Conservation (phyloP, 345 rosid genomes). For the Gynandropsis gynandra region DNA sequence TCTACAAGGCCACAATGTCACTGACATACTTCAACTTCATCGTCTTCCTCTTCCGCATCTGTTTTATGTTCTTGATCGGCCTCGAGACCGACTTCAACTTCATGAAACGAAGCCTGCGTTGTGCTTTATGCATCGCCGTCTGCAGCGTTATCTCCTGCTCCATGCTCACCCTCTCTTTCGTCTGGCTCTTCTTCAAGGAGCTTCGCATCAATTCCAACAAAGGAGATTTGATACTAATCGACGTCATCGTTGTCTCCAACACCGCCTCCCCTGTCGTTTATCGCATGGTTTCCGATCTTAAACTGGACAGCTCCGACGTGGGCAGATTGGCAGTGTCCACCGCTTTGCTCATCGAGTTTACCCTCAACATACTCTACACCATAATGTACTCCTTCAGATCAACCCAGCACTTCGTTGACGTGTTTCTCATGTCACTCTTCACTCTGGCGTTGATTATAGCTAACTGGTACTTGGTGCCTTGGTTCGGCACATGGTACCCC, state of each 20-base stretch:
- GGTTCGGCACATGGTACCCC: constrained; percentile 54
- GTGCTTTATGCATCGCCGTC: constrained; percentile 36
- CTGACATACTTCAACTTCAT: constrained; percentile 43
- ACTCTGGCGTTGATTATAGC: constrained; percentile 29
- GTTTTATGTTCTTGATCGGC: constrained; percentile 78
- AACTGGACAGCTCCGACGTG: constrained; percentile 53
- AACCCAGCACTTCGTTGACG: constrained; percentile 16
- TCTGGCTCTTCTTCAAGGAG: constrained; percentile 30
- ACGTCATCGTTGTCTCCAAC: constrained; percentile 45
- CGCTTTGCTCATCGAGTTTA: constrained; percentile 52
- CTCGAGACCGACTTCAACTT: constrained; percentile 58
- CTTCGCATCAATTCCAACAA: constrained; percentile 18
- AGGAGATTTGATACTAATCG: constrained; percentile 21
- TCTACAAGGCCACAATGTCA: constrained; percentile 49
- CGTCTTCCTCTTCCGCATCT: constrained; percentile 43
- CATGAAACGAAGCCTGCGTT: constrained; percentile 40
- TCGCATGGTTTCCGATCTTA: constrained; percentile 57
- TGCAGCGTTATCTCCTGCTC: constrained; percentile 33
- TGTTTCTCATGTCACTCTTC: constrained; percentile 24
- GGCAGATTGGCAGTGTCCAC: constrained; percentile 58
- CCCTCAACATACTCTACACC: constrained; percentile 34
- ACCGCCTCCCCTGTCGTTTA: constrained; percentile 64
- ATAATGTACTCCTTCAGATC: constrained; percentile 21
- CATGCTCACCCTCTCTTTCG: constrained; percentile 33
- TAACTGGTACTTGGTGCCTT: constrained; percentile 42